Evolutionary conservation across 345 rosid species (phyloP).

Genomic region (Diplotaxis tenuifolia): DNA sequence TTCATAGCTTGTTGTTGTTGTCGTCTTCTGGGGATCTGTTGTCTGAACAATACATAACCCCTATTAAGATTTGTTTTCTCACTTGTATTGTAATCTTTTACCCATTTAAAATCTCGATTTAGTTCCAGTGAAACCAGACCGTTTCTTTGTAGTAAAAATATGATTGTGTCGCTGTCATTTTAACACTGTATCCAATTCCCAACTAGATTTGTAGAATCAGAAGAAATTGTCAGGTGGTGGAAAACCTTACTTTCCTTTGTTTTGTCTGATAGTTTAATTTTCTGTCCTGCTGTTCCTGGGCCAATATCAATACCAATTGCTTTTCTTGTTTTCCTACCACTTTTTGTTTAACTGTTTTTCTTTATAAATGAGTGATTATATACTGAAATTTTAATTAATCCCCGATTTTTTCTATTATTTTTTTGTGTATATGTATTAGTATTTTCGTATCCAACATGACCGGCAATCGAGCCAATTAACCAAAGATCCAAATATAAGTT

Average conservation of each 20-base stretch:
- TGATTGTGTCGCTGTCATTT: constrained; percentile 16
- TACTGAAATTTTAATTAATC: too few relatives aligned
- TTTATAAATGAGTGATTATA: neutral
- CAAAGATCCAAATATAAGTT: too few relatives aligned
- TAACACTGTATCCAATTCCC: constrained; percentile 14
- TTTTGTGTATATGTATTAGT: too few relatives aligned
- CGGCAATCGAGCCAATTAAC: too few relatives aligned
- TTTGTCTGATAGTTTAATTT: constrained; percentile 25
- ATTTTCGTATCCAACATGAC: too few relatives aligned
- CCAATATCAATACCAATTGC: neutral
- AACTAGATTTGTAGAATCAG: constrained; percentile 28
- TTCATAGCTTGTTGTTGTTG: constrained; percentile 14
- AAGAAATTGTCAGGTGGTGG: constrained; percentile 14
- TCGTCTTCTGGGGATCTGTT: neutral
- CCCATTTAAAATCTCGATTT: constrained; percentile 11
- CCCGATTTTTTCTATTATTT: too few relatives aligned
- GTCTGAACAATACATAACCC: neutral
- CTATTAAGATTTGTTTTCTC: neutral
- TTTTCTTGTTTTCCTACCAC: too few relatives aligned
- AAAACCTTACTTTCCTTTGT: neutral
- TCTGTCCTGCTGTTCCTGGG: constrained; percentile 11
- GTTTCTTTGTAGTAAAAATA: neutral
- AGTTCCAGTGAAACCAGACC: constrained; percentile 25
- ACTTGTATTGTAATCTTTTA: constrained; percentile 7
- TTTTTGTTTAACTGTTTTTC: neutral